A percentile compares a stretch with the other conserved stretches of the same genome.
Evolutionary conservation across 163 green algal species (phyloP).

Genomic region (Chlorella variabilis): DNA sequence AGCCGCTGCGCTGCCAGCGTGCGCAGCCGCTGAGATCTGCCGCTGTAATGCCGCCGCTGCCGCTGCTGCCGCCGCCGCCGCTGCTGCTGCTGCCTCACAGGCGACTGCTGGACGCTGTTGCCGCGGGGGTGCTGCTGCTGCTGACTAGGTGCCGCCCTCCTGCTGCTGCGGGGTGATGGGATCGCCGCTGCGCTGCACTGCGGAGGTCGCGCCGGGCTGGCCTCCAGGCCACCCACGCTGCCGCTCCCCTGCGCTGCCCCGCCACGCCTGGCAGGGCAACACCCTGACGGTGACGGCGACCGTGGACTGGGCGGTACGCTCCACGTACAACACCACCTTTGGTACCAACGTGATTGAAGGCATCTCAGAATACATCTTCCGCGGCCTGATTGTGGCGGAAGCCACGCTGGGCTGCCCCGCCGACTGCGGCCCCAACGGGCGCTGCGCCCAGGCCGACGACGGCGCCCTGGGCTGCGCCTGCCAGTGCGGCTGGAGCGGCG

Average conservation of each 20-base stretch:
- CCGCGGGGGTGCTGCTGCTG: no score
- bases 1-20: neutral
- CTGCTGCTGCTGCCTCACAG: no score
- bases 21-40: no score
- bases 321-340: neutral
- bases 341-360: neutral
- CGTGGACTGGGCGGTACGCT: neutral
- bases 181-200: no score
- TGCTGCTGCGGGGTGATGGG: no score
- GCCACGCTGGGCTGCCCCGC: constrained; percentile 41
- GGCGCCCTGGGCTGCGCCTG: constrained; percentile 39
- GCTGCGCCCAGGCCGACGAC: constrained; percentile 19
- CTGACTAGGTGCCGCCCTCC: no score
- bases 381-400: constrained; percentile 15
- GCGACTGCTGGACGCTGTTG: no score
- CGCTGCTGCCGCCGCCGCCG: no score
- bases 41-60: no score
- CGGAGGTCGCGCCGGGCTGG: no score
- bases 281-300: constrained; percentile 2
- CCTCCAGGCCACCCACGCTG: no score
- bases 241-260: no score
- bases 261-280: constrained; percentile 13
- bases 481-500: constrained; percentile 48
- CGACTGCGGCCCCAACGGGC: constrained; percentile 44
- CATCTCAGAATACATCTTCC: constrained; percentile 21